Percentiles rank a stretch among this genome's conserved stretches.
Evolutionary conservation across 1,284 basidiomycete species (phyloP).

Genomic region (Boletus semigastroideus): DNA sequence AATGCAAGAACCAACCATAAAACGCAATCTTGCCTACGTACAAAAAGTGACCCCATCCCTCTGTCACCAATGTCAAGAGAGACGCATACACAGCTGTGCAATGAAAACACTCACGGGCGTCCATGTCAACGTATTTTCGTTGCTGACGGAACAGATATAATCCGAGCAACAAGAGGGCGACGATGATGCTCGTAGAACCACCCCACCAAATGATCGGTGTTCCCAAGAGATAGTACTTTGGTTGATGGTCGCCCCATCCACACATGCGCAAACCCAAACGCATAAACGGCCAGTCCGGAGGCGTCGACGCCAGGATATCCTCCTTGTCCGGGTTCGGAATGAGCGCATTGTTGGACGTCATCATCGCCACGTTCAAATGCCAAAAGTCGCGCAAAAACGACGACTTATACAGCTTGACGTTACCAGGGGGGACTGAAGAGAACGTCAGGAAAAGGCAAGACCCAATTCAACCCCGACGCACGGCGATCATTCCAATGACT

Average conservation of each 20-base stretch:
- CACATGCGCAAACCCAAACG: conserved; percentile 93
- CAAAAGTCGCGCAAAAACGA: conserved; percentile 97
- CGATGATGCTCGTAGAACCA: conserved; percentile 65
- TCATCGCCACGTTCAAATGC: conserved; percentile 99
- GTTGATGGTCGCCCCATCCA: conserved; percentile 86
- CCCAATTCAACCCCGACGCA: conserved; percentile 43
- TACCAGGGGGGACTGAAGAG: conserved; percentile 73
- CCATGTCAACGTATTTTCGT: conserved; percentile 89
- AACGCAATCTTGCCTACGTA: conserved; percentile 92
- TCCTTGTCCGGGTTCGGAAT: conserved; percentile 97
- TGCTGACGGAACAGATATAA: conserved; percentile 85
- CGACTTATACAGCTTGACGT: conserved; percentile 83
- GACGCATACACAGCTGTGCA: background rate
- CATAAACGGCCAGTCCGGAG: conserved; percentile 93
- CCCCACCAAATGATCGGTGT: conserved; percentile 95
- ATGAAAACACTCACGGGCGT: conserved; percentile 56
- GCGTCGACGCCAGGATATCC: conserved; percentile 92
- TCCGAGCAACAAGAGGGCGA: conserved; percentile 52
- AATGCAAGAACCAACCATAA: conserved; percentile 93
- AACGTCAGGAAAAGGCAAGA: conserved; percentile 1
- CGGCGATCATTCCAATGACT: conserved; percentile 93
- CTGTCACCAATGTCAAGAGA: conserved; percentile 35
- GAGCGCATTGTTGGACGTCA: conserved; percentile 98
- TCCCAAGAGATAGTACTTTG: conserved; percentile 94
- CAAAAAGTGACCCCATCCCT: conserved; percentile 92